phyloP scores from a whole-genome alignment of 371 early-diverging fungal species.

The Chytridium lagenaria region DNA sequence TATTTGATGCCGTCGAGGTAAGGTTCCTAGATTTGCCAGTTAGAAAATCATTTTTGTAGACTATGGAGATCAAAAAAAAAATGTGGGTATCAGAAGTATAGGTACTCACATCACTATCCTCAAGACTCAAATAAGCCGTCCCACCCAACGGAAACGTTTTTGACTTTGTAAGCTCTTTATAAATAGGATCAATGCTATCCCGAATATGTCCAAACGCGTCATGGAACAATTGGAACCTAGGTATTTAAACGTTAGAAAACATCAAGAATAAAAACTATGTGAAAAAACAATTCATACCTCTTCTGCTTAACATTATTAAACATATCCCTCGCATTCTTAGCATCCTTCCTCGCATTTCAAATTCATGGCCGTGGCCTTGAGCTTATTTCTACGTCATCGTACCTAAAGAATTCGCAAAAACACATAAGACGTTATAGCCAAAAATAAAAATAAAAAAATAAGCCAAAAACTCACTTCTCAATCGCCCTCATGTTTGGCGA shows the following conservation, averaged over 20 bases:
- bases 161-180: conserved; percentile 91
- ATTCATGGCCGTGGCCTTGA: conserved; percentile 81
- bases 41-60: not conserved
- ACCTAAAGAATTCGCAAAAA: conserved; percentile 30
- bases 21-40: conserved; percentile 71
- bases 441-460: not conserved
- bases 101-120: conserved; percentile 73
- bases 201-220: conserved; percentile 92
- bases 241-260: no score
- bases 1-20: conserved; percentile 93
- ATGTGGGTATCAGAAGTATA: not conserved
- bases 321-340: conserved; percentile 77
- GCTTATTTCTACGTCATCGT: conserved; percentile 78
- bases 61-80: no score
- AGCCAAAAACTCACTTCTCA: conserved; percentile 59
- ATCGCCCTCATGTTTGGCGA: conserved; percentile 89
- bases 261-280: no score
- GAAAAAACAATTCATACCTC: no score
- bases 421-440: no score
- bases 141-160: conserved; percentile 87
- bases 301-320: conserved; percentile 85
- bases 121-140: conserved; percentile 93
- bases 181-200: conserved; percentile 88
- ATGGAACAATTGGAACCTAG: conserved; percentile 80
- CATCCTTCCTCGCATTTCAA: conserved; percentile 78